phyloP scores from a whole-genome alignment of 306 rosid species.

The Glycyrrhiza uralensis region DNA sequence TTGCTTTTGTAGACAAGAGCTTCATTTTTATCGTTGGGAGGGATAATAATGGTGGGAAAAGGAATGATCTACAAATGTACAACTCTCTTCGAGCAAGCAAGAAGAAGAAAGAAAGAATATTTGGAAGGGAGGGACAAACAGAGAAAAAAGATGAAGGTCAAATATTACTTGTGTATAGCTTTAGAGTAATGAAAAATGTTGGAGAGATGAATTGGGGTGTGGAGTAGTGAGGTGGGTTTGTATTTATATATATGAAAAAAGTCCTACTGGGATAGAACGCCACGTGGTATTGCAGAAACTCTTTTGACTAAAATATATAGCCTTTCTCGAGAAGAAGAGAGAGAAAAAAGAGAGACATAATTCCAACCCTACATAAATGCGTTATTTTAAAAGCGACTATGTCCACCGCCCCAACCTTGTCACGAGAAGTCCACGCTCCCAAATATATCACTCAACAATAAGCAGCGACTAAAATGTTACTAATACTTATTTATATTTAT shows the following conservation, averaged over 20 bases:
- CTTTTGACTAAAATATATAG: constrained; percentile 28
- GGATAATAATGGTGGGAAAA: neutral
- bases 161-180: too few species aligned
- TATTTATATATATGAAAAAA: constrained; percentile 22
- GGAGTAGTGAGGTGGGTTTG: constrained; percentile 36
- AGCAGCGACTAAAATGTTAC: neutral
- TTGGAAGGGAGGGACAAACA: neutral
- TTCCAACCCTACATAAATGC: neutral
- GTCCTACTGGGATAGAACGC: neutral
- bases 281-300: constrained; percentile 21
- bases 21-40: constrained; percentile 45
- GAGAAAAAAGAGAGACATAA: neutral
- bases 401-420: constrained; percentile 51
- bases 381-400: constrained; percentile 38
- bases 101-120: neutral
- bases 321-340: neutral
- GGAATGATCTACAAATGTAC: neutral
- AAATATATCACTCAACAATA: constrained; percentile 24
- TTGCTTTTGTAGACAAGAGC: constrained; percentile 65
- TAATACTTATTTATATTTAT: neutral
- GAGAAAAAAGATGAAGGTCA: neutral
- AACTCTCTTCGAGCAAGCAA: too few species aligned
- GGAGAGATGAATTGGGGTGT: constrained; percentile 24
- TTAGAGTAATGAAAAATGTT: neutral
- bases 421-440: constrained; percentile 42